Evolutionary conservation across 345 rosid genomes (phyloP).

Genomic region (Boechera stricta): DNA sequence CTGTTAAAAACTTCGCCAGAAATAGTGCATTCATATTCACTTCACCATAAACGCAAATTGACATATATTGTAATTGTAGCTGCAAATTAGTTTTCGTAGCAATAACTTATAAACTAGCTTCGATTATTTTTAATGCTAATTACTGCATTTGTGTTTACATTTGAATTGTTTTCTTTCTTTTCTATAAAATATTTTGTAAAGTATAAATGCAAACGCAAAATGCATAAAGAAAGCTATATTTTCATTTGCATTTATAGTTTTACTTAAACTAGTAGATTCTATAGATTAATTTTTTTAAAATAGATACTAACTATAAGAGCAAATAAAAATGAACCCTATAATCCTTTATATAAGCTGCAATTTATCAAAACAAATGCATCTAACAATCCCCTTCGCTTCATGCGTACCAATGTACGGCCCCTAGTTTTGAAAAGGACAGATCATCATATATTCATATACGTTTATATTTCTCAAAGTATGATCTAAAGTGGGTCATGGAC

Average conservation of each 20-base stretch:
- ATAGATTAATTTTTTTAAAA: not conserved
- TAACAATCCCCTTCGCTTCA: not conserved
- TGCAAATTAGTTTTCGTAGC: not conserved
- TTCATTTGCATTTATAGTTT: not conserved
- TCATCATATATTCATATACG: not conserved
- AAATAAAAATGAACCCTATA: not conserved
- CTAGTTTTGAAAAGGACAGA: constrained; percentile 25
- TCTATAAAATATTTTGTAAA: not conserved
- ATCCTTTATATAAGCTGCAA: not conserved
- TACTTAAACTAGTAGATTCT: no score
- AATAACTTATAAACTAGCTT: not conserved
- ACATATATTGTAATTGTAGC: not conserved
- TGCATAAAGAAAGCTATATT: not conserved
- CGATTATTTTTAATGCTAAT: not conserved
- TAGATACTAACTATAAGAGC: not conserved
- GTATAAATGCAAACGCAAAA: not conserved
- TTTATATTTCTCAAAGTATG: constrained; percentile 10
- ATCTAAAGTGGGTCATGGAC: not conserved
- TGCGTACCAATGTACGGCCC: constrained; percentile 28
- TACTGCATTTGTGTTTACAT: not conserved
- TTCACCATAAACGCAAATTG: not conserved
- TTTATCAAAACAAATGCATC: not conserved
- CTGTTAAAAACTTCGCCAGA: not conserved
- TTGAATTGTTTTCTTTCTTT: not conserved
- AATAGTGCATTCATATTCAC: not conserved